phyloP scores from a whole-genome alignment of 495 filamentous ascomycete genomes.

The Hypoxylon fragiforme region DNA sequence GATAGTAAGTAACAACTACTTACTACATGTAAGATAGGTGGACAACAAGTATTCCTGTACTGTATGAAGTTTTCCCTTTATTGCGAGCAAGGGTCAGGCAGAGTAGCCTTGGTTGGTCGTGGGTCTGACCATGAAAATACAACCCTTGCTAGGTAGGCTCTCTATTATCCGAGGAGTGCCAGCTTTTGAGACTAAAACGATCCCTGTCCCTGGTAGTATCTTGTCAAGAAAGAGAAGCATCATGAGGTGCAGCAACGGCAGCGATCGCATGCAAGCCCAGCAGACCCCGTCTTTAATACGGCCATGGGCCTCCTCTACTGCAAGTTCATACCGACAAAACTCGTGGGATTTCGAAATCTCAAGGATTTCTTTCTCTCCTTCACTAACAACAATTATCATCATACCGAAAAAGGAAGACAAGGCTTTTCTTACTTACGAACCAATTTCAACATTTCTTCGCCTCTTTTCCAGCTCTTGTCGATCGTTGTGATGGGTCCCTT shows the following conservation, averaged over 20 bases:
- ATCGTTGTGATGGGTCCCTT: conserved; percentile 27
- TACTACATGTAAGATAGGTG: no score
- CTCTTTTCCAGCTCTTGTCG: conserved; percentile 20
- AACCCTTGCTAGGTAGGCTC: conserved; percentile 31
- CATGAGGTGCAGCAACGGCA: conserved; percentile 29
- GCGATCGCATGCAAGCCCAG: conserved; percentile 27
- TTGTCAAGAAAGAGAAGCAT: conserved; percentile 14
- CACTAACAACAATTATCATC: no score
- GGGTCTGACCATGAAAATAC: conserved; percentile 29
- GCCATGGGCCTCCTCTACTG: conserved; percentile 12
- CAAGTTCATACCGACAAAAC: conserved; percentile 14
- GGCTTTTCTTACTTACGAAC: conserved; percentile 4
- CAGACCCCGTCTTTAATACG: conserved; percentile 22
- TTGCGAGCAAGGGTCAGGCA: conserved; percentile 6
- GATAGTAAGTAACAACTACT: no score
- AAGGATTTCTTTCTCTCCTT: background rate
- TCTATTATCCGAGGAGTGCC: conserved; percentile 36
- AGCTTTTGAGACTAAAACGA: conserved; percentile 27
- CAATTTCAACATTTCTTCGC: background rate
- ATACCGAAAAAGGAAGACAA: no score
- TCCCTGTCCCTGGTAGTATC: conserved; percentile 21
- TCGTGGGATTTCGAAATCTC: background rate
- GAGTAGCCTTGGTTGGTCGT: conserved; percentile 10
- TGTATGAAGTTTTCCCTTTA: conserved; percentile 19
- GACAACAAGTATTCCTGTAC: no score